phyloP scores from a whole-genome alignment of 768 basidiomycete genomes.

The Phylloporus scabripes region DNA sequence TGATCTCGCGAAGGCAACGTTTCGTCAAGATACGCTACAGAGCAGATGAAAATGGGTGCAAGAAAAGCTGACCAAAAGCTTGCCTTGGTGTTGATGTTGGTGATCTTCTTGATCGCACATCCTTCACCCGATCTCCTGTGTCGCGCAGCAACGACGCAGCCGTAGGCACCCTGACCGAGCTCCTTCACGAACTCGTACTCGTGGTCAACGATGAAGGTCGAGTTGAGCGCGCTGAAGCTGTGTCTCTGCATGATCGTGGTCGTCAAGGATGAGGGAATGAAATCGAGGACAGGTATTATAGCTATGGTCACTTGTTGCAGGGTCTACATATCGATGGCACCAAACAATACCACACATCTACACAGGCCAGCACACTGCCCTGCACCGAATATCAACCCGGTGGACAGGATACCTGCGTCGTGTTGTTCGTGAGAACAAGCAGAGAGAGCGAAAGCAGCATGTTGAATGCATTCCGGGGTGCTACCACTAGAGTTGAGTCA shows the following conservation, averaged over 20 bases:
- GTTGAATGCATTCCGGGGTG: slow-evolving; percentile 6
- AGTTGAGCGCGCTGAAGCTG: slow-evolving; percentile 78
- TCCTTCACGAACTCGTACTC: slow-evolving; percentile 96
- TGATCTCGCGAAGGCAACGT: slow-evolving; percentile 92
- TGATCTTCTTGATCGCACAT: slow-evolving; percentile 95
- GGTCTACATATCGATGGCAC: slow-evolving; percentile 26
- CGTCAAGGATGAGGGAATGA: slow-evolving; percentile 5
- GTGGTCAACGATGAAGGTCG: slow-evolving; percentile 80
- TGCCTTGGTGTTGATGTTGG: slow-evolving; percentile 88
- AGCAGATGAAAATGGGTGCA: slow-evolving; percentile 11
- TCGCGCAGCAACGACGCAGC: slow-evolving; percentile 83
- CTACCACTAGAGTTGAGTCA: neutral
- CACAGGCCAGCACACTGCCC: neutral
- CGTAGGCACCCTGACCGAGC: slow-evolving; percentile 93
- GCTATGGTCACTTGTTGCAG: slow-evolving; percentile 3
- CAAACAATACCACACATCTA: slow-evolving; percentile 26
- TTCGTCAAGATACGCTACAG: slow-evolving; percentile 89
- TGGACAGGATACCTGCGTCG: neutral
- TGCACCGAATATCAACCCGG: neutral
- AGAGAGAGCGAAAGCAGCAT: neutral
- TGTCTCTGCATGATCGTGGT: slow-evolving; percentile 57
- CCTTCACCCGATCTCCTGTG: slow-evolving; percentile 81
- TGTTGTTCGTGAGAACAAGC: neutral
- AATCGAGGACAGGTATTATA: neutral
- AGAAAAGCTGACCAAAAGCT: slow-evolving; percentile 9